Base-by-base conservation (phyloP, 139 green algal species). In the Chlamydomonas sp. region DNA sequence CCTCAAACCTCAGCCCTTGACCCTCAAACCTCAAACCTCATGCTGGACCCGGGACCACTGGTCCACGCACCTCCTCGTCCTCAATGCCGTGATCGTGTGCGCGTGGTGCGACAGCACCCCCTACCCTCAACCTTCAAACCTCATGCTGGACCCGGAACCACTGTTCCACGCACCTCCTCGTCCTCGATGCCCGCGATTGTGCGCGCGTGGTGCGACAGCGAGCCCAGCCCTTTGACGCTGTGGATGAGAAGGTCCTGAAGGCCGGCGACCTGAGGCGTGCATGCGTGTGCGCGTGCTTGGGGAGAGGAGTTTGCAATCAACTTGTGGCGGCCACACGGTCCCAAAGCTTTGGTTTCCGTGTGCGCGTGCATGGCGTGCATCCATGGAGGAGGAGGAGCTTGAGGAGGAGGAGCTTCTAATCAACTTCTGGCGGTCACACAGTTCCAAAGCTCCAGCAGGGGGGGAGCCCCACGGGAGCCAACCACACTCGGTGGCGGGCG, bases 241-340 rank as follows among this genome's bases (percentile, higher is more conserved):
- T 86, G 83, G 24, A 85, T 68, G 3, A 89, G 72, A 31, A 88
- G 71, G 63, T 89, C 83, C 61, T 73, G 68, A 83, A n/a, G n/a
- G n/a, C n/a, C n/a, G n/a, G n/a, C n/a, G n/a, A n/a, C n/a, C n/a
- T n/a, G n/a, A n/a, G n/a, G n/a, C n/a, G n/a, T n/a, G n/a, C n/a
- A n/a, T n/a, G n/a, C n/a, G n/a, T n/a, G n/a, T n/a, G n/a, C n/a
- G n/a, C n/a, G n/a, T n/a, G n/a, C n/a, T n/a, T n/a, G n/a, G n/a
- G n/a, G n/a, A n/a, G n/a, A n/a, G n/a, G n/a, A n/a, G n/a, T 80
- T 38, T 84, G 54, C 13, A 54, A 26, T 54, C 43, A 16, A 54
- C 13, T 26, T 64, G 54, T 36, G 47, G 13, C 13, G 43, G 43
- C 16, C 43, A 13, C 16, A 16, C 16, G 43, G 13, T 13, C 13